These are phyloP conservation scores for Xanthoparmelia taractica DNA, from an alignment of 495 filamentous ascomycete species.

Conservation along the genomic window DNA sequence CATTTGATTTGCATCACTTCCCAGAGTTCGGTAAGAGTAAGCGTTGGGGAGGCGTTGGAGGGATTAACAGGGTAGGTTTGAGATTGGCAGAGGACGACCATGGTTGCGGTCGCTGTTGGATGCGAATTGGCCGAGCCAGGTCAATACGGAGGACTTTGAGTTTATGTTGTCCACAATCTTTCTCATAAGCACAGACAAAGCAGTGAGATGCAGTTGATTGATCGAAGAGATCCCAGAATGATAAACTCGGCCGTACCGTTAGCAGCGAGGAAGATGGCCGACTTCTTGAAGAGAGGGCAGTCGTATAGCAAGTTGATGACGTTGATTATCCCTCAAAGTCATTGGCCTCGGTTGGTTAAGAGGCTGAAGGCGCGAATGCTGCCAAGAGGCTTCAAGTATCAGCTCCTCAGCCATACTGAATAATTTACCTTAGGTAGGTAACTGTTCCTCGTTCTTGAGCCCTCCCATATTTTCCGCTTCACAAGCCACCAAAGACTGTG, in stretches of 20 bases:
- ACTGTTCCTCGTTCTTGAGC: no score
- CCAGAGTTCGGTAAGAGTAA: constrained; percentile 45
- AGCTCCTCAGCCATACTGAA: background rate
- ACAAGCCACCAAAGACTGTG: no score
- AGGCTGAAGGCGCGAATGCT: constrained; percentile 1
- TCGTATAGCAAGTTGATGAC: no score
- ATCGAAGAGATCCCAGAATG: background rate
- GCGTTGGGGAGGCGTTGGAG: constrained; percentile 31
- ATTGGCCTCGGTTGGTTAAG: background rate
- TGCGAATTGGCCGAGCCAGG: background rate
- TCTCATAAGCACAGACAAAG: background rate
- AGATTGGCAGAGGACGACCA: constrained; percentile 17
- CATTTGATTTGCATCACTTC: constrained; percentile 44
- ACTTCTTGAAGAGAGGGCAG: no score
- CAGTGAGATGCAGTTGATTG: background rate
- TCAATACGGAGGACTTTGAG: fast-evolving
- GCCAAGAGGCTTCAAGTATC: background rate
- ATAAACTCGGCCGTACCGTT: no score
- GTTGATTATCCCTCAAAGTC: background rate
- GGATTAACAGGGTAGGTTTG: constrained; percentile 47
- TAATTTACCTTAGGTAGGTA: fast-evolving
- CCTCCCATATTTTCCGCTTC: no score
- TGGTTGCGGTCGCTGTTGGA: background rate
- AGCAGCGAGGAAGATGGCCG: no score
- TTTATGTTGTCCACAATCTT: background rate